These are phyloP conservation scores for Trichosporon coremiiforme DNA, from an alignment of 1,284 basidiomycete species.

Conservation along the genomic window DNA sequence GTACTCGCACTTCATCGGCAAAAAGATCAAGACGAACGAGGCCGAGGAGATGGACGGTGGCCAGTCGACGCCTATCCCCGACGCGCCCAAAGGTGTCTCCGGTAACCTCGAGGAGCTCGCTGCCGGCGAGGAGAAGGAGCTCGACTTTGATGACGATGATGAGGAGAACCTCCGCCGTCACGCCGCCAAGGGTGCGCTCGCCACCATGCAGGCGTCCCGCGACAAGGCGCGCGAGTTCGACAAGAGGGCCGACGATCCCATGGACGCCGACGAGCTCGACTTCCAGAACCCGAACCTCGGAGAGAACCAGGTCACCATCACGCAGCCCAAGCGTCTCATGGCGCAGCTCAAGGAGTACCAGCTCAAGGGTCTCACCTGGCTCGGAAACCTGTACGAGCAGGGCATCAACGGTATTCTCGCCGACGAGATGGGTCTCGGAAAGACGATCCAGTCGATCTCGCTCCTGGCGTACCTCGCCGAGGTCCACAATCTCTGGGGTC, in stretches of 20 bases:
- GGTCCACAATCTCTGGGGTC: conserved; percentile 98
- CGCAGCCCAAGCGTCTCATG: conserved; percentile 95
- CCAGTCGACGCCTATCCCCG: conserved; percentile 30
- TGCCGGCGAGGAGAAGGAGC: conserved; percentile 68
- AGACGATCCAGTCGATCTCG: conserved; percentile 99
- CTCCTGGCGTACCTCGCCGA: conserved; percentile 95
- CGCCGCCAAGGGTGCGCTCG: conserved; percentile 86
- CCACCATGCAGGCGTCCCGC: conserved; percentile 79
- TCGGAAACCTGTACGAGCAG: conserved; percentile 96
- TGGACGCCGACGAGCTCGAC: conserved; percentile 91
- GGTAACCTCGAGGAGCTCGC: conserved; percentile 57
- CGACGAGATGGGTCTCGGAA: conserved; percentile 98
- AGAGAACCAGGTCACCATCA: conserved; percentile 78
- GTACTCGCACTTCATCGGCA: conserved; percentile 99
- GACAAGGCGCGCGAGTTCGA: conserved; percentile 85
- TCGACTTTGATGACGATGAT: conserved; percentile 96
- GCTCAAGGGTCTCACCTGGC: conserved; percentile 96
- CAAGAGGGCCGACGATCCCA: conserved; percentile 60
- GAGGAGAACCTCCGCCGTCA: conserved; percentile 85
- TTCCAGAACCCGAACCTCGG: conserved; percentile 99
- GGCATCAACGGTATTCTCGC: conserved; percentile 98
- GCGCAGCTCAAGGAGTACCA: conserved; percentile 98
- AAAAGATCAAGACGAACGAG: conserved; percentile 94
- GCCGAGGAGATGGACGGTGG: conserved; percentile 74
- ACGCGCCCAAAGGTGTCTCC: conserved; percentile 32